Conservation (phyloP, 768 basidiomycete species). For the Mycena latifolia region DNA sequence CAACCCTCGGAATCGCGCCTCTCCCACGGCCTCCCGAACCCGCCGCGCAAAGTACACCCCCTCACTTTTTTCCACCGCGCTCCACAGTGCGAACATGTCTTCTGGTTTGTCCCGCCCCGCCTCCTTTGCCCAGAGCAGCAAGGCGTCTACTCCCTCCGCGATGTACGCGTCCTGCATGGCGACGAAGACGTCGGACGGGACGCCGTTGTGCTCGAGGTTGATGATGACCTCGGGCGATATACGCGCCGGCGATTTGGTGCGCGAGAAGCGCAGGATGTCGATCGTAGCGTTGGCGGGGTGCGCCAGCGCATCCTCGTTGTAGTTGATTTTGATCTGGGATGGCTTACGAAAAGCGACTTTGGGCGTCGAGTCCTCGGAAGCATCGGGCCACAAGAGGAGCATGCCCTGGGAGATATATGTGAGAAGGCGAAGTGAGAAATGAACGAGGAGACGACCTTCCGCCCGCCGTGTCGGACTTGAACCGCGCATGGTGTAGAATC, state of each 20-base stretch:
- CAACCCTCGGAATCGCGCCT: constrained; percentile 40
- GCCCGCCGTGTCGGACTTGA: constrained; percentile 62
- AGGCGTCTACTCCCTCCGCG: constrained; percentile 37
- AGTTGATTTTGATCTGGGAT: constrained; percentile 51
- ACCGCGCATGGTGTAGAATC: constrained; percentile 59
- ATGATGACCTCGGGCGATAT: constrained; percentile 59
- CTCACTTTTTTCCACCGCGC: constrained; percentile 37
- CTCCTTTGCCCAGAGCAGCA: constrained; percentile 44
- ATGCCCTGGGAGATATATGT: constrained; percentile 32
- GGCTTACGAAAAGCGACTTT: constrained; percentile 34
- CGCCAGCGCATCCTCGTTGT: constrained; percentile 29
- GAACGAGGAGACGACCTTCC: constrained; percentile 50
- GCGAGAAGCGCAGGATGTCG: constrained; percentile 55
- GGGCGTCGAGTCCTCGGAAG: neutral
- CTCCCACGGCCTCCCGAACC: constrained; percentile 37
- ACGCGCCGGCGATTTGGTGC: constrained; percentile 48
- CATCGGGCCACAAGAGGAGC: constrained; percentile 22
- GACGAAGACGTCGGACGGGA: constrained; percentile 46
- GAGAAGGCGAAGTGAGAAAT: neutral
- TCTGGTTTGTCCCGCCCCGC: constrained; percentile 37
- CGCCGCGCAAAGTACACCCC: constrained; percentile 37
- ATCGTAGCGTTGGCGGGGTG: constrained; percentile 50
- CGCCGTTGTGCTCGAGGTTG: constrained; percentile 61
- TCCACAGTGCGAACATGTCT: constrained; percentile 32
- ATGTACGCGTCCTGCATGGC: constrained; percentile 42